Base-by-base conservation (phyloP, 768 basidiomycete species). In the Macrolepiota albuminosa region DNA sequence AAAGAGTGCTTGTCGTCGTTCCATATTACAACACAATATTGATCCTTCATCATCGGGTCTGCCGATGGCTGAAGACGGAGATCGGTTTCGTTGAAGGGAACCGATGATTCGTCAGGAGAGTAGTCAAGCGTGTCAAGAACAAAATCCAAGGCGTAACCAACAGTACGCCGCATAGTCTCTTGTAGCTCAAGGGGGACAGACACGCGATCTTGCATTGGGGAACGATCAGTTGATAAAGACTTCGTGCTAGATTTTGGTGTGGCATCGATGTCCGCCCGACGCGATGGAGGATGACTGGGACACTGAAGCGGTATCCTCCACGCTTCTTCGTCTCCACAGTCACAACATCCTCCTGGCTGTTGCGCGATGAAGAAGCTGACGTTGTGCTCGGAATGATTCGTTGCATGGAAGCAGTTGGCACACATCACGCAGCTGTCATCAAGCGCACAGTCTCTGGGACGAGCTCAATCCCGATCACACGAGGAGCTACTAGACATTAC, bases 1-100 rank as follows among this genome's bases (percentile, higher is more conserved):
- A 88, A 90, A 0, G 93, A 94, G 72, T 98, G 97, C 66, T 95
- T 96, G 72, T 99, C 97, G 72, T 97, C 95, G 75, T 95, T 95
- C 95, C 95, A 98, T 5, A 98, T 73, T 31, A 96, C 78, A 59
- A 98, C 80, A 47, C 89, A 87, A 66, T 87, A 93, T 56, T 86
- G 82, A 64, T 93, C 90, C 62, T 86, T 87, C 76, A 82, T 81
- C 81, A 88, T 84, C 10, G 90, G 89, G 64, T 93, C 90, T 6
- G 83, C 85, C 1, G 89, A 86, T 9, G 88, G 84, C 67, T 93
- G 88, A 13, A 86, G 73, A 10, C 87, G 84, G 11, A 93, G 79
- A 58, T 88, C 88, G 0, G 83, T 83, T 68, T 91, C 88, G 59
- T 81, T 82, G 0, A 73, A 64, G 0, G 90, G 90, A 0, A 87